Base-by-base conservation (phyloP, 73 alveolate species). In the Paramecium octaurelia region DNA sequence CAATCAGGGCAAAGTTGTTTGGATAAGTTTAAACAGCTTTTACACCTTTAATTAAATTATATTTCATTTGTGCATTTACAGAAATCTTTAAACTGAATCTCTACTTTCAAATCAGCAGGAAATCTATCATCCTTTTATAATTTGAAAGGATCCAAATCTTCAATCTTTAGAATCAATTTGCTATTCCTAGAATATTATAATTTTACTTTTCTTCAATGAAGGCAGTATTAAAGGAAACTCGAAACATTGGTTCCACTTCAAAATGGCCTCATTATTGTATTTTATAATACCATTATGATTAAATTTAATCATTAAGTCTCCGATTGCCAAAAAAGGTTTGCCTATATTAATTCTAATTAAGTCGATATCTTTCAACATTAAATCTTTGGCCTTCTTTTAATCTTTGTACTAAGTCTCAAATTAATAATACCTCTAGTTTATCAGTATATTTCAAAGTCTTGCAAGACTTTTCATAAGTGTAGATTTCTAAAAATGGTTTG, bases 261-360 rank as follows among this genome's bases (percentile, higher is more conserved):
- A 93, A 16, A 40, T 70, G 84, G 21, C 84, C 84, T 64, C 42
- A 64, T 64, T 64, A 31, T 31, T 64, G 23, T 64, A 14, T 64
- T 48, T 31, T 64, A 31, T 64, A 64, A 31, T 80, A 44, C 92
- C 73, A 93, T 88, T 73, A 73, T 92, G 58, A 76, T 93, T 54
- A 76, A 77, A 38, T 87, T 64, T 60, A 57, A 64, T 48, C 69
- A 71, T 42, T 76, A 71, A 60, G 42, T 58, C 95, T 24, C 94
- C 93, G 5, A 92, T 93, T 60, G 85, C 96, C 85, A 31, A 95
- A 91, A 23, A 96, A 90, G 85, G 96, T 42, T 20, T 95, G 92
- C 36, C 97, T 96, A 12, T 95, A 88, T 58, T 97, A 88, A 31
- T 96, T 97, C 69, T 96, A 88, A 11, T 97, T 97, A 11, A 95